Conservation (phyloP, 2,329 filamentous ascomycete genomes). For the Ascochyta viciae-villosae region DNA sequence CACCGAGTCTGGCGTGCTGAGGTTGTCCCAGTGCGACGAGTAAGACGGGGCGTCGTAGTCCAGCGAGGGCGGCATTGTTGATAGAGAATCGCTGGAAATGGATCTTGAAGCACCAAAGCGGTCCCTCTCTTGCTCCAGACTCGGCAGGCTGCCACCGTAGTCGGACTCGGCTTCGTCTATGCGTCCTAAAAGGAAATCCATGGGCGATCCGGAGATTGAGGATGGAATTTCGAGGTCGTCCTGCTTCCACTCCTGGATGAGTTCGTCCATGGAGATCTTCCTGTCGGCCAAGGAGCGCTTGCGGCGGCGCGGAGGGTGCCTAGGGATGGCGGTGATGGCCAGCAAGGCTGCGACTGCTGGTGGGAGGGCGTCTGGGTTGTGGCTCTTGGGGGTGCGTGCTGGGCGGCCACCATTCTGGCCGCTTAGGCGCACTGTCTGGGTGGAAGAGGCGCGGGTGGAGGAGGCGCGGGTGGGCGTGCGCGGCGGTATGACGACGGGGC, state of each 20-base stretch:
- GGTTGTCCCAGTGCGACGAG: slow-evolving; percentile 51
- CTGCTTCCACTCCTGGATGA: slow-evolving; percentile 63
- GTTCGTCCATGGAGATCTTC: slow-evolving; percentile 62
- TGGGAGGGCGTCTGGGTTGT: slow-evolving; percentile 57
- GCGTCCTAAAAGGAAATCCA: slow-evolving; percentile 64
- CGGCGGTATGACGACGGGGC: slow-evolving; percentile 53
- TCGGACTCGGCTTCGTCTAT: slow-evolving; percentile 56
- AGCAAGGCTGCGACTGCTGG: slow-evolving; percentile 65
- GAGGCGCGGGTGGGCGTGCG: slow-evolving; percentile 42
- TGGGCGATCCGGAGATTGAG: slow-evolving; percentile 53
- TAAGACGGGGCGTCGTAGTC: slow-evolving; percentile 57
- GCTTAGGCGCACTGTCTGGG: slow-evolving; percentile 41
- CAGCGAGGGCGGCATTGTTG: slow-evolving; percentile 55
- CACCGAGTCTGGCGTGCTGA: slow-evolving; percentile 45
- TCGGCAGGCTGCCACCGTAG: slow-evolving; percentile 48
- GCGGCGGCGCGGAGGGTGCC: slow-evolving; percentile 53
- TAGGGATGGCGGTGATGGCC: slow-evolving; percentile 66
- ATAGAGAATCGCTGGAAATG: slow-evolving; percentile 65
- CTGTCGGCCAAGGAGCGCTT: slow-evolving; percentile 51
- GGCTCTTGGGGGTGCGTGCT: slow-evolving; percentile 37
- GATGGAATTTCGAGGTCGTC: slow-evolving; percentile 52
- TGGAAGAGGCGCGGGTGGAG: slow-evolving; percentile 39
- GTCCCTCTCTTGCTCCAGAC: slow-evolving; percentile 54
- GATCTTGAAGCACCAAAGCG: slow-evolving; percentile 53
- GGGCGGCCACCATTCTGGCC: slow-evolving; percentile 41